A percentile compares a stretch with the other conserved stretches of the same genome.
Conservation (phyloP, 805 yeast species). For the Lachancea mirantina region DNA sequence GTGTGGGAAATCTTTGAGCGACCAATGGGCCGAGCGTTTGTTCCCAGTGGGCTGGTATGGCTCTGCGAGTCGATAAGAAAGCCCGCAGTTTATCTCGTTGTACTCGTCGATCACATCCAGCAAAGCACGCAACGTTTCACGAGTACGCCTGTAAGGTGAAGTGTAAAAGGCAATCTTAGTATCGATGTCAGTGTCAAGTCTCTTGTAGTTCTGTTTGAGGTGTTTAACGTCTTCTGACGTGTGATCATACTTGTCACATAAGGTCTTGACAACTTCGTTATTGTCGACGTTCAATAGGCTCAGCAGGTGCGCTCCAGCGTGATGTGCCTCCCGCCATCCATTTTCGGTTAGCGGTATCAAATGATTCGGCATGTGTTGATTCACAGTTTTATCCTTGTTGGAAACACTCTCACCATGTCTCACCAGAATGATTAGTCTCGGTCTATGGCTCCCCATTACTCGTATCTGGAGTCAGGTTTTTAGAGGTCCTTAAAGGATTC, state of each 20-base stretch:
- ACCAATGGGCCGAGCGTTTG: slow-evolving; percentile 26
- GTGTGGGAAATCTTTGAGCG: slow-evolving; percentile 21
- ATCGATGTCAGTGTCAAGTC: slow-evolving; percentile 36
- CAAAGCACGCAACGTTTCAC: slow-evolving; percentile 75
- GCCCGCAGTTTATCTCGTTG: slow-evolving; percentile 23
- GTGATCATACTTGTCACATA: slow-evolving; percentile 17
- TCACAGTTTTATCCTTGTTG: slow-evolving; percentile 76
- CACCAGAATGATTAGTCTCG: slow-evolving; percentile 60
- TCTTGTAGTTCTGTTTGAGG: slow-evolving; percentile 17
- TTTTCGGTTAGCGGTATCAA: slow-evolving; percentile 60
- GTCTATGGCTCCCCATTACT: slow-evolving; percentile 27
- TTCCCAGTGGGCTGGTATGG: slow-evolving; percentile 24
- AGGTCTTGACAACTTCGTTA: slow-evolving; percentile 12
- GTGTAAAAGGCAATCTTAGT: slow-evolving; percentile 70
- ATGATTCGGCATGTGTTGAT: slow-evolving; percentile 74
- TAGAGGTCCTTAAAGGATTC: slow-evolving; percentile 45
- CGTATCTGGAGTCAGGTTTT: slow-evolving; percentile 37
- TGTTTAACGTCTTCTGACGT: slow-evolving; percentile 11
- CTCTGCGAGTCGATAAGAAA: slow-evolving; percentile 15
- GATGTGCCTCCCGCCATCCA: slow-evolving; percentile 59
- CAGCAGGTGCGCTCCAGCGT: slow-evolving; percentile 50
- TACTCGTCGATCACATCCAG: slow-evolving; percentile 44
- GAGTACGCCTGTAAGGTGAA: slow-evolving; percentile 77
- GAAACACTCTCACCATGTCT: slow-evolving; percentile 95
- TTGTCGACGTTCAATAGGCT: slow-evolving; percentile 23